A percentile compares a stretch with the other conserved stretches of the same genome.
Evolutionary conservation across 2,329 filamentous ascomycete genomes (phyloP).

Genomic region (Zymoseptoria pseudotritici): DNA sequence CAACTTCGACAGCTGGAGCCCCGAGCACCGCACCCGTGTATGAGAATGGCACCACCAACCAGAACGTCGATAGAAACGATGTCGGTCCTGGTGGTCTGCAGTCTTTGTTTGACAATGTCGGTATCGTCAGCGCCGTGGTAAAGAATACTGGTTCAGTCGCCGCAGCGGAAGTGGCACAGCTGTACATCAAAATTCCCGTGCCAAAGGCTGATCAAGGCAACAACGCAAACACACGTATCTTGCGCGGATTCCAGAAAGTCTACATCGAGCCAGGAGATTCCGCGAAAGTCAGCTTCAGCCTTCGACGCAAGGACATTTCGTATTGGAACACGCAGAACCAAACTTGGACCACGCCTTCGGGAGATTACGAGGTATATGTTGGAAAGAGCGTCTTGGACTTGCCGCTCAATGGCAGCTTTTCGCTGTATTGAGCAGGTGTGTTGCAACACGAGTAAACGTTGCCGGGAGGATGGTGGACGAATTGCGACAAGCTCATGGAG

Average conservation of each 20-base stretch:
- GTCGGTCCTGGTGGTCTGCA: conserved; percentile 22
- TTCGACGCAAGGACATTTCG: conserved; percentile 40
- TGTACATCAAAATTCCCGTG: conserved; percentile 31
- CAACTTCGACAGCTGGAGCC: conserved; percentile 19
- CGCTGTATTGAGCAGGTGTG: neutral
- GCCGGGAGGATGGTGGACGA: too few relatives aligned
- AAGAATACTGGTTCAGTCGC: conserved; percentile 43
- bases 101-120: conserved; percentile 44
- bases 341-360: conserved; percentile 44
- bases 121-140: conserved; percentile 43
- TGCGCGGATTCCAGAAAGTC: conserved; percentile 30
- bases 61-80: conserved; percentile 18
- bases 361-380: conserved; percentile 40
- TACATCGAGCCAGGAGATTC: conserved; percentile 23
- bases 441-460: neutral
- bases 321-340: conserved; percentile 45
- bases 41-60: conserved; percentile 24
- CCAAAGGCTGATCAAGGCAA: conserved; percentile 45
- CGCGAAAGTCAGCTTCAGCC: conserved; percentile 28
- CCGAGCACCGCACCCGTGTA: conserved; percentile 19
- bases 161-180: conserved; percentile 48
- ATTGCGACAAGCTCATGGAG: too few relatives aligned
- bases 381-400: conserved; percentile 34
- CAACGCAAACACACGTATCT: conserved; percentile 29
- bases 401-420: conserved; percentile 22